Conservation (phyloP, 2,329 filamentous ascomycete species). For the Endoconidiophora polonica region DNA sequence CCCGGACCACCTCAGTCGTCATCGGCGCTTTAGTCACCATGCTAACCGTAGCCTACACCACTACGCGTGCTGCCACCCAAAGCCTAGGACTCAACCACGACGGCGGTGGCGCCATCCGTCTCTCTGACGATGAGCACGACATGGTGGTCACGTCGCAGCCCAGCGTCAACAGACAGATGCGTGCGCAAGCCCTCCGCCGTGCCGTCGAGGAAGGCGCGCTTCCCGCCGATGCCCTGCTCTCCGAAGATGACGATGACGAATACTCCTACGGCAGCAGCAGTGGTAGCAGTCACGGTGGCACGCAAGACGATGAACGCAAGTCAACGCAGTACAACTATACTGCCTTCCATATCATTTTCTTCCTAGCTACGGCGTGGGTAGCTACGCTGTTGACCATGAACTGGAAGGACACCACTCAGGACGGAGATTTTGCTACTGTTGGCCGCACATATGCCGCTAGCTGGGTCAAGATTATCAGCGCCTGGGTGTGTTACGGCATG, state of each 20-base stretch:
- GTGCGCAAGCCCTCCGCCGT: slow-evolving; percentile 73
- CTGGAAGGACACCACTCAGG: slow-evolving; percentile 45
- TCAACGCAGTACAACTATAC: slow-evolving; percentile 93
- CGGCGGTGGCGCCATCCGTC: slow-evolving; percentile 18
- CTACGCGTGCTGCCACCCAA: slow-evolving; percentile 87
- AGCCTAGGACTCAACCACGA: slow-evolving; percentile 50
- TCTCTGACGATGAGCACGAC: slow-evolving; percentile 59
- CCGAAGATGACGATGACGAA: slow-evolving; percentile 47
- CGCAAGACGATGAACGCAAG: slow-evolving; percentile 73
- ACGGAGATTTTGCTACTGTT: slow-evolving; percentile 73
- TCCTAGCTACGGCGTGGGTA: slow-evolving; percentile 90
- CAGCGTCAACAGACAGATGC: slow-evolving; percentile 68
- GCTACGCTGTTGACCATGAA: slow-evolving; percentile 72
- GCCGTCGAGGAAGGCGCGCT: slow-evolving; percentile 87
- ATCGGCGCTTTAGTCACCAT: slow-evolving; percentile 92
- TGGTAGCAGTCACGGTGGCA: slow-evolving; percentile 33
- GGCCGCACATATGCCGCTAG: slow-evolving; percentile 92
- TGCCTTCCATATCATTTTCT: slow-evolving; percentile 94
- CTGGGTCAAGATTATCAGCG: slow-evolving; percentile 97
- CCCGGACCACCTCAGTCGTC: slow-evolving; percentile 76
- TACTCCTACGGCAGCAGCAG: slow-evolving; percentile 46
- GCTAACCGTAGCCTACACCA: slow-evolving; percentile 93
- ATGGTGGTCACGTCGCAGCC: slow-evolving; percentile 71
- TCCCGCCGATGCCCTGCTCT: slow-evolving; percentile 75
- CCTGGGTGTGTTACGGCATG: slow-evolving; percentile 90